Evolutionary conservation across 1,284 basidiomycete genomes (phyloP).

Genomic region (Sparassis latifolia): DNA sequence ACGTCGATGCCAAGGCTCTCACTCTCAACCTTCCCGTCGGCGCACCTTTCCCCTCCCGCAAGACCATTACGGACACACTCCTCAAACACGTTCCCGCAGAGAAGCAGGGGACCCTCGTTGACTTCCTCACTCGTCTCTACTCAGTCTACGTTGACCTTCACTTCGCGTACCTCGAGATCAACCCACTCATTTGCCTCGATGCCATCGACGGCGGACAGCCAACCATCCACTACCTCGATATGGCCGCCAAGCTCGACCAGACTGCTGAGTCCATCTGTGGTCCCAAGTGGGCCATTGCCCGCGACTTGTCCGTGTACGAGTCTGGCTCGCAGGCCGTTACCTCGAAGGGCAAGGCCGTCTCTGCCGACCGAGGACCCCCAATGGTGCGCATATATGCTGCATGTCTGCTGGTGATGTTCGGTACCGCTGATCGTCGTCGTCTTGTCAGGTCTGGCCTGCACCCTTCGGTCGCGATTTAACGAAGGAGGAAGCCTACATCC

Average conservation of each 20-base stretch:
- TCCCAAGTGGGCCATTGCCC: conserved; percentile 97
- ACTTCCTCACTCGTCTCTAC: conserved; percentile 95
- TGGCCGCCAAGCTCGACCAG: conserved; percentile 99
- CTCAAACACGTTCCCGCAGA: conserved; percentile 74
- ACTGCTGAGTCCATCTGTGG: conserved; percentile 98
- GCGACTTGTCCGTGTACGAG: conserved; percentile 79
- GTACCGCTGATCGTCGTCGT: conserved; percentile 8
- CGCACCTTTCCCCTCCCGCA: conserved; percentile 75
- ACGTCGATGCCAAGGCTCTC: conserved; percentile 97
- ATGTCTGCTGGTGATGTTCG: conserved; percentile 4
- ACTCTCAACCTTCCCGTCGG: conserved; percentile 82
- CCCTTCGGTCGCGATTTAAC: conserved; percentile 98
- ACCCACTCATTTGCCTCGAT: conserved; percentile 95
- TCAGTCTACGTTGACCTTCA: conserved; percentile 96
- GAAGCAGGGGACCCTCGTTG: conserved; percentile 84
- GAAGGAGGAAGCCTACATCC: conserved; percentile 99
- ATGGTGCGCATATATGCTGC: conserved; percentile 52
- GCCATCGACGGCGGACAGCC: conserved; percentile 67
- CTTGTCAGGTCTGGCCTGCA: conserved; percentile 75
- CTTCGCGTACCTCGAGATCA: conserved; percentile 99
- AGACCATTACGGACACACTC: conserved; percentile 67
- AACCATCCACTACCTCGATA: conserved; percentile 94
- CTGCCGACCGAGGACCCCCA: conserved; percentile 91
- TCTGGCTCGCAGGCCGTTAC: conserved; percentile 34
- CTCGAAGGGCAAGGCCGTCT: conserved; percentile 46